Evolutionary conservation across 768 basidiomycete species (phyloP).

Genomic region (Lepiota venenata): DNA sequence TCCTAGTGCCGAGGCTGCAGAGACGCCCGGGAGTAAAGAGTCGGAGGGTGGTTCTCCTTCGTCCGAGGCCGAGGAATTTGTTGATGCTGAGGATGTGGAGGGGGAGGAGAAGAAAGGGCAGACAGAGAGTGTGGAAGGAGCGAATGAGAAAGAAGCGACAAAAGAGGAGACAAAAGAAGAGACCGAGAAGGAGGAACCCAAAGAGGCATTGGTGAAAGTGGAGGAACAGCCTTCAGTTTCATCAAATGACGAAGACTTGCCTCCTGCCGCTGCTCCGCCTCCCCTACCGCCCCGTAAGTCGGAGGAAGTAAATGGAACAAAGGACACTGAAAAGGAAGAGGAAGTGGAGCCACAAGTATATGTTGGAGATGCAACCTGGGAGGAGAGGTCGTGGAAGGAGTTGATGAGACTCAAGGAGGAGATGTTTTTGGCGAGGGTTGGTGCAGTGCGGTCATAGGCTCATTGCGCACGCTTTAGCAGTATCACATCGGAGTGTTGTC

Average conservation of each 20-base stretch:
- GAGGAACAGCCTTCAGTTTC: background rate
- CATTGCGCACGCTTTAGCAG: background rate
- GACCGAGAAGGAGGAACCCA: background rate
- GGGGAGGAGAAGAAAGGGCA: constrained; percentile 5
- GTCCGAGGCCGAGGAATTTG: constrained; percentile 3
- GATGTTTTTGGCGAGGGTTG: constrained; percentile 85
- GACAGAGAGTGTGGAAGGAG: constrained; percentile 7
- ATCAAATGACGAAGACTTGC: constrained; percentile 5
- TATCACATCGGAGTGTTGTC: too few relatives aligned
- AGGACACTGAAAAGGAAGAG: background rate
- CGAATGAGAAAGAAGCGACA: constrained; percentile 14
- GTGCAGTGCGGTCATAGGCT: constrained; percentile 27
- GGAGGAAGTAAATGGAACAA: background rate
- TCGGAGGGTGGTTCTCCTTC: constrained; percentile 1
- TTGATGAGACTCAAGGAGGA: constrained; percentile 69
- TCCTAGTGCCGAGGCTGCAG: background rate
- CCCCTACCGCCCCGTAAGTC: background rate
- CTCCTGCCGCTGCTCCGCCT: constrained; percentile 4
- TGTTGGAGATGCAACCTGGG: constrained; percentile 73
- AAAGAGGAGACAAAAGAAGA: constrained; percentile 4
- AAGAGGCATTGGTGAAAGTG: background rate
- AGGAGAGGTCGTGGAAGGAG: constrained; percentile 84
- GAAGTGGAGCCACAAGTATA: constrained; percentile 34
- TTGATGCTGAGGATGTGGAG: constrained; percentile 1
- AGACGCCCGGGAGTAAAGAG: background rate